Percentiles rank a stretch among this genome's conserved stretches.
phyloP scores from a whole-genome alignment of 176 grass and related monocot species.

The Carex littledalei region DNA sequence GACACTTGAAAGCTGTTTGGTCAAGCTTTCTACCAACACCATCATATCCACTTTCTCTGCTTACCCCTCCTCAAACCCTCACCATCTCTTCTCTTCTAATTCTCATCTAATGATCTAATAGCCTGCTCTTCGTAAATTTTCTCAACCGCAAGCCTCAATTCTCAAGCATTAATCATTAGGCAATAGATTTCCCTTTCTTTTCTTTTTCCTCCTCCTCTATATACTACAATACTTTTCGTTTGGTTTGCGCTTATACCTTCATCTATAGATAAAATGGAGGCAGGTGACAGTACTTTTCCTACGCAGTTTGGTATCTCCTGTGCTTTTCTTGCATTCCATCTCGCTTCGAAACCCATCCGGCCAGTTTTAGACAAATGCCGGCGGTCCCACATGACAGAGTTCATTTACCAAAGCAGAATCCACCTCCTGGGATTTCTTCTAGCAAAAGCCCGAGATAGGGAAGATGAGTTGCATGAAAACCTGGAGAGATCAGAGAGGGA shows the following conservation, averaged over 20 bases:
- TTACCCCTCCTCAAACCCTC: background rate
- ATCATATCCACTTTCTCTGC: conserved; percentile 14
- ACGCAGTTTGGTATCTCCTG: conserved; percentile 51
- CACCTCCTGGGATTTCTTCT: conserved; percentile 32
- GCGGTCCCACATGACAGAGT: conserved; percentile 27
- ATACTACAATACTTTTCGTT: background rate
- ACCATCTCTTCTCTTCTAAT: conserved; percentile 1
- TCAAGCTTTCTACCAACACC: conserved; percentile 22
- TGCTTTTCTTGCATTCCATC: conserved; percentile 42
- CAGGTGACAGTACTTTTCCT: background rate
- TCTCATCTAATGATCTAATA: background rate
- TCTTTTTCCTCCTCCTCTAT: background rate
- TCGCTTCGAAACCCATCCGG: conserved; percentile 18
- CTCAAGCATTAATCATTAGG: background rate
- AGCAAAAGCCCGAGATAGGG: conserved; percentile 7
- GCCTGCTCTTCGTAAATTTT: background rate
- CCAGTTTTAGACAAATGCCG: conserved; percentile 28
- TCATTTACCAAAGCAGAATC: conserved; percentile 27
- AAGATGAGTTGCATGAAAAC: conserved; percentile 32
- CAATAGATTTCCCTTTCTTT: background rate
- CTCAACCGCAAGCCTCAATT: background rate
- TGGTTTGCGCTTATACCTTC: background rate
- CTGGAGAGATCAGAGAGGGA: conserved; percentile 25
- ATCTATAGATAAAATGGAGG: background rate
- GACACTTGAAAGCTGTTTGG: conserved; percentile 6